phyloP scores from a whole-genome alignment of 1,284 basidiomycete genomes.

The Peniophora sp. region DNA sequence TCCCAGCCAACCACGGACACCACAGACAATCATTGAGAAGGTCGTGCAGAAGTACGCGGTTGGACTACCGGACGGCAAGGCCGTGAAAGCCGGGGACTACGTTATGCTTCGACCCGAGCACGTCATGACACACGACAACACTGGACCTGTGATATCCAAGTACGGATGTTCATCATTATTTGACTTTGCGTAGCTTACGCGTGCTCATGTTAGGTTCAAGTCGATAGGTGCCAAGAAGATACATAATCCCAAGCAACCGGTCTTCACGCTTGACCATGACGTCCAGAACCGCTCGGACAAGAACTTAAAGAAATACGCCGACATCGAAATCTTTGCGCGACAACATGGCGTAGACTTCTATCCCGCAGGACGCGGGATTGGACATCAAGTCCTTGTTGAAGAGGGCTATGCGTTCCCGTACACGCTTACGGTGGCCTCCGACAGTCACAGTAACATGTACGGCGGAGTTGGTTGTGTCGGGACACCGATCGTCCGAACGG shows the following conservation, averaged over 20 bases:
- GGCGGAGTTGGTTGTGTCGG: conserved; percentile 96
- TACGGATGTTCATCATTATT: conserved; percentile 28
- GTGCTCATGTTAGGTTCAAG: conserved; percentile 64
- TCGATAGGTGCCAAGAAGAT: conserved; percentile 90
- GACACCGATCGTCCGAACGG: conserved; percentile 92
- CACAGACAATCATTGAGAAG: conserved; percentile 95
- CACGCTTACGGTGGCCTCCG: conserved; percentile 90
- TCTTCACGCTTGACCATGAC: conserved; percentile 98
- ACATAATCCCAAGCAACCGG: conserved; percentile 76
- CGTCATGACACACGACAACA: conserved; percentile 98
- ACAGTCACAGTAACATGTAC: conserved; percentile 99
- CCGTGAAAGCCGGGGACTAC: conserved; percentile 94
- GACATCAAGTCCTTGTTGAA: conserved; percentile 92
- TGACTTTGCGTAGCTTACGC: conserved; percentile 2
- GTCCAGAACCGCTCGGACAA: conserved; percentile 95
- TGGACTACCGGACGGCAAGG: conserved; percentile 67
- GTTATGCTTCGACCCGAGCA: conserved; percentile 97
- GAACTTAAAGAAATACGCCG: conserved; percentile 89
- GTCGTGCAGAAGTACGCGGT: conserved; percentile 97
- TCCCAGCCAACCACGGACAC: conserved; percentile 24
- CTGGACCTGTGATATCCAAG: conserved; percentile 96
- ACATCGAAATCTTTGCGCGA: conserved; percentile 89
- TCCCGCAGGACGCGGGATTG: conserved; percentile 97
- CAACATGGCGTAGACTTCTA: conserved; percentile 90
- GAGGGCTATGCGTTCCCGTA: conserved; percentile 95